Evolutionary conservation across 192 early-diverging fungal species (phyloP).

Genomic region (Coemansia sp.): DNA sequence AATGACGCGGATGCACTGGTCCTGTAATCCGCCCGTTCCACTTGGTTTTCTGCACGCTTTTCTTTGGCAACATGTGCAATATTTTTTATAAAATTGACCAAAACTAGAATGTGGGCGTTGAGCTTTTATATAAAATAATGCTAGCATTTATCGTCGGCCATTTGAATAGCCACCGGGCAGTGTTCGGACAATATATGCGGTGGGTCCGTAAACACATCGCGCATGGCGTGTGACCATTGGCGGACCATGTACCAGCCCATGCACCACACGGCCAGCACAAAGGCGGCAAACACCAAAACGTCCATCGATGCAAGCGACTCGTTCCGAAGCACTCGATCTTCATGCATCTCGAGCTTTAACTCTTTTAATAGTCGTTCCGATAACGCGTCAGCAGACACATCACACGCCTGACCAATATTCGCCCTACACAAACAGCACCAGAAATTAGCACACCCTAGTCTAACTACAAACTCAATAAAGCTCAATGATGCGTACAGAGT

Average conservation of each 20-base stretch:
- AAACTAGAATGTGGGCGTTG: no score
- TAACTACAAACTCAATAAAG: not conserved
- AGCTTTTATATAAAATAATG: not conserved
- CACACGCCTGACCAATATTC: conserved; percentile 14
- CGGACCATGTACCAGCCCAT: conserved; percentile 27
- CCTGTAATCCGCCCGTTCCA: conserved; percentile 18
- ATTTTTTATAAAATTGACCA: not conserved
- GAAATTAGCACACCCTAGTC: not conserved
- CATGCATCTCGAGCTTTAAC: conserved; percentile 5
- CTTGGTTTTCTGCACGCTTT: not conserved
- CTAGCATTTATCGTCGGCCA: conserved; percentile 5
- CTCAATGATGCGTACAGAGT: conserved; percentile 14
- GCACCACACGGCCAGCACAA: conserved; percentile 19
- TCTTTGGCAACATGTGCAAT: not conserved
- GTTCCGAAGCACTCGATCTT: not conserved
- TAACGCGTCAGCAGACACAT: conserved; percentile 16
- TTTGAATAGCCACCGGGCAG: not conserved
- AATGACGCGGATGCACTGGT: conserved; percentile 12
- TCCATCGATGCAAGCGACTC: not conserved
- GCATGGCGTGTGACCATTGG: conserved; percentile 13
- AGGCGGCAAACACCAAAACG: conserved; percentile 12
- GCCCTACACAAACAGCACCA: not conserved
- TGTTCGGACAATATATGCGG: not conserved
- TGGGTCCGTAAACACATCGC: not conserved
- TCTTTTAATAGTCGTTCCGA: conserved; percentile 21